These are phyloP conservation scores for Micractinium conductrix DNA, from an alignment of 139 green algal species.

Conservation along the genomic window DNA sequence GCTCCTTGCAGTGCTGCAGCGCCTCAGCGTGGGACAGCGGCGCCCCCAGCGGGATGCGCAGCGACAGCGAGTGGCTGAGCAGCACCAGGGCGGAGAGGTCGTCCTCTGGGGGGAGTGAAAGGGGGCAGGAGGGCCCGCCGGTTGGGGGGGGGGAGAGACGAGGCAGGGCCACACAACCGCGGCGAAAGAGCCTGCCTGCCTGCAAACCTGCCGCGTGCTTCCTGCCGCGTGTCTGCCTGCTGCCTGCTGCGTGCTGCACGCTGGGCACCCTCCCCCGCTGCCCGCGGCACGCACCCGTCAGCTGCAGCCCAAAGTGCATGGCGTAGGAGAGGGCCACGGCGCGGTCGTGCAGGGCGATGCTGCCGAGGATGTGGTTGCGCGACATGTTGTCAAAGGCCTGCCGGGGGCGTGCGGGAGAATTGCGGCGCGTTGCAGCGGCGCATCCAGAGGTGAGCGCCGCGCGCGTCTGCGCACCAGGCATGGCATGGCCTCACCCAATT, in stretches of 20 bases:
- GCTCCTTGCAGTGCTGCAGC: conserved; percentile 42
- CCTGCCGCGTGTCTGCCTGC: no score
- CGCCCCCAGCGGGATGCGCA: conserved; percentile 21
- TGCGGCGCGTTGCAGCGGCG: no score
- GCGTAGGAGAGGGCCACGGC: conserved; percentile 18
- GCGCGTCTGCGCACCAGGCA: no score
- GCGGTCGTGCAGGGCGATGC: conserved; percentile 30
- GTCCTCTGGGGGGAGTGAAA: background rate
- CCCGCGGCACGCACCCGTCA: conserved; percentile 9
- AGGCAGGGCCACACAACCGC: background rate
- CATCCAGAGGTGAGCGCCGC: no score
- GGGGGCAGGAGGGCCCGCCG: background rate
- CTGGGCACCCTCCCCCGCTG: no score
- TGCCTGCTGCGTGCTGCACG: no score
- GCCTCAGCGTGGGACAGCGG: conserved; percentile 35
- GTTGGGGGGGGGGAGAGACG: background rate
- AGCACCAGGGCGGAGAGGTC: background rate
- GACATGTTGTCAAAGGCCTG: conserved; percentile 31
- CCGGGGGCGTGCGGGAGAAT: no score
- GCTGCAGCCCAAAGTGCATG: conserved; percentile 22
- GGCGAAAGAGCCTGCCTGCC: background rate
- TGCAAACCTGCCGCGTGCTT: no score
- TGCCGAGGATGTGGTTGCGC: conserved; percentile 31
- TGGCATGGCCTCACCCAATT: no score
- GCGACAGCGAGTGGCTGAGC: conserved; percentile 24